Percentiles rank a stretch among this genome's conserved stretches.
Conservation (phyloP, 108 stramenopile species). For the Cyclostephanos tholiformis region DNA sequence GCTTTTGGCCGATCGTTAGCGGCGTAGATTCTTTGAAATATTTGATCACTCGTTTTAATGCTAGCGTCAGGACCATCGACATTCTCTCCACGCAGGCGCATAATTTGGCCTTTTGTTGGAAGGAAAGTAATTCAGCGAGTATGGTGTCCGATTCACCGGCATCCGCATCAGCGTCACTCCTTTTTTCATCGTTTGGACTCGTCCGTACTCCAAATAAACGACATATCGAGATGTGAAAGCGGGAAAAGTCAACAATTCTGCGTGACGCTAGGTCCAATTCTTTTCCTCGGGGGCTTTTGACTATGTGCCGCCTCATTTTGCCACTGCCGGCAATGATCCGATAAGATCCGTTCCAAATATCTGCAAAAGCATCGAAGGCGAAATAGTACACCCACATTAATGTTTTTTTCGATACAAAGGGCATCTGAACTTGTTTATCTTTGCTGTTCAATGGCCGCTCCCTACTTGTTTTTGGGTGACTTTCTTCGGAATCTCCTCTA, state of each 20-base stretch:
- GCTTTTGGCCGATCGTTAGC: not conserved
- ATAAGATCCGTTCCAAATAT: constrained; percentile 37
- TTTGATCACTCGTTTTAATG: constrained; percentile 24
- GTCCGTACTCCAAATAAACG: constrained; percentile 13
- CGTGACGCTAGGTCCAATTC: constrained; percentile 3
- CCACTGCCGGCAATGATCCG: constrained; percentile 3
- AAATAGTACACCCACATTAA: constrained; percentile 17
- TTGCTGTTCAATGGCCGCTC: not conserved
- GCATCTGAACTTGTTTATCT: constrained; percentile 2
- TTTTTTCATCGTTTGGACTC: not conserved
- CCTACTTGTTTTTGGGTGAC: not conserved
- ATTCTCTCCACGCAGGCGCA: constrained; percentile 36
- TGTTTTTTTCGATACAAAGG: constrained; percentile 12
- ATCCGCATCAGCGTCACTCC: not conserved
- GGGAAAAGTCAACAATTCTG: constrained; percentile 7
- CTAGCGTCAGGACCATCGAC: constrained; percentile 11
- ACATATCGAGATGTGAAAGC: constrained; percentile 12
- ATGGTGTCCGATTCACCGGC: not conserved
- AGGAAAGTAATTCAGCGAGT: constrained; percentile 21
- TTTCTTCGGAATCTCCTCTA: not conserved
- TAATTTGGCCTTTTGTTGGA: constrained; percentile 25
- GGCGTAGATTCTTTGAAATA: constrained; percentile 10
- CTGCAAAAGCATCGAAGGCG: constrained; percentile 18
- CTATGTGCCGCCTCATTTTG: not conserved
- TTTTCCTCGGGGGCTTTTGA: not conserved